These are phyloP conservation scores for Hibiscus mutabilis DNA, from an alignment of 345 rosid genomes.

Conservation along the genomic window DNA sequence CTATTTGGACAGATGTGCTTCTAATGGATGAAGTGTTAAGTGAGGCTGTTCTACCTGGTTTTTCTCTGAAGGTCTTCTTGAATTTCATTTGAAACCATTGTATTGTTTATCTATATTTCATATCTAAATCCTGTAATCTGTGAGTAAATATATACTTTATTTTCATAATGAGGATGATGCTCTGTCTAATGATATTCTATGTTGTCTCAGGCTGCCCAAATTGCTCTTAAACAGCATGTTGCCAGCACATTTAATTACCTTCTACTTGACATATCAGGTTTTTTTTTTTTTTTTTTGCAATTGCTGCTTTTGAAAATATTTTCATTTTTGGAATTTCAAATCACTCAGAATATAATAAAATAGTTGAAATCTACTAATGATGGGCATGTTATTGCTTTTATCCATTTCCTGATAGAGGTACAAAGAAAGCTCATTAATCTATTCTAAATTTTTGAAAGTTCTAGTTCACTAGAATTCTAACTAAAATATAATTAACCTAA, in stretches of 20 bases:
- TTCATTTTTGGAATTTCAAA: not conserved
- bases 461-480: not conserved
- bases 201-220: slow-evolving; percentile 67
- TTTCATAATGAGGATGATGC: slow-evolving; percentile 1
- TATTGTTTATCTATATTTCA: not conserved
- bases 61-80: slow-evolving; percentile 52
- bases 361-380: not conserved
- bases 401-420: not conserved
- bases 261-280: slow-evolving; percentile 75
- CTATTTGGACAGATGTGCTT: slow-evolving; percentile 79
- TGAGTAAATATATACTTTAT: not conserved
- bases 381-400: not conserved
- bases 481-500: not conserved
- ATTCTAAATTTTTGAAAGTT: not conserved
- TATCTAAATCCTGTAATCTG: slow-evolving; percentile 2
- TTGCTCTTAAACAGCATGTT: slow-evolving; percentile 59
- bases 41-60: slow-evolving; percentile 67
- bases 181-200: slow-evolving; percentile 20
- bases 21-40: slow-evolving; percentile 73
- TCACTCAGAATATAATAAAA: not conserved
- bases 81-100: slow-evolving; percentile 13
- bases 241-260: slow-evolving; percentile 57
- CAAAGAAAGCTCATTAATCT: not conserved
- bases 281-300: slow-evolving; percentile 25
- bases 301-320: not conserved